phyloP scores from a whole-genome alignment of 176 grass and related monocot genomes.

The Oryza rufipogon region DNA sequence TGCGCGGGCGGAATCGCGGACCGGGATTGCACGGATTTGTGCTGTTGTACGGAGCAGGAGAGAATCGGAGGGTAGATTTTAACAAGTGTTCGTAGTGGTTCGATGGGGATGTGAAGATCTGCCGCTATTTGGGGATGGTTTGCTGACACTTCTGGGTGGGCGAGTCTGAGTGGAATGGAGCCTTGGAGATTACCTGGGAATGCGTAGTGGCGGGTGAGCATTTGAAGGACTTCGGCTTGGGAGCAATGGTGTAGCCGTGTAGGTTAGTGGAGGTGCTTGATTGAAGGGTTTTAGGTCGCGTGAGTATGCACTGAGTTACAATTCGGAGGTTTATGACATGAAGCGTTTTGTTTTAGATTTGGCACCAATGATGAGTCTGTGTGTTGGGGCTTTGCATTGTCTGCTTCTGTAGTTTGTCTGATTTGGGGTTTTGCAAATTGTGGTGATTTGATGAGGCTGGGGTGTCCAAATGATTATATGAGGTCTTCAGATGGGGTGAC shows the following conservation, averaged over 20 bases:
- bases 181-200: neutral
- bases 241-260: neutral
- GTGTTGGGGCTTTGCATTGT: neutral
- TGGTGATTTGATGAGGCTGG: neutral
- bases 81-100: neutral
- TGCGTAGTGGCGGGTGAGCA: neutral
- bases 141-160: neutral
- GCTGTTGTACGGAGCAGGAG: neutral
- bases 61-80: neutral
- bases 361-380: neutral
- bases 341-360: constrained; percentile 2
- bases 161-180: neutral
- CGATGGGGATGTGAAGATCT: constrained; percentile 20
- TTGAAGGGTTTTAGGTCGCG: neutral
- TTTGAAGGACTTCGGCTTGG: constrained; percentile 2
- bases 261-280: constrained; percentile 1
- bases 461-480: neutral
- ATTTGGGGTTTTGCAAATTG: neutral
- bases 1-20: neutral
- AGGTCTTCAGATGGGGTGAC: neutral
- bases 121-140: neutral
- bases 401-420: constrained; percentile 29
- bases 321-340: constrained; percentile 2
- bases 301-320: neutral
- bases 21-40: neutral